Evolutionary conservation across 2,329 filamentous ascomycete genomes (phyloP).

Genomic region (Aspergillus sclerotialis): DNA sequence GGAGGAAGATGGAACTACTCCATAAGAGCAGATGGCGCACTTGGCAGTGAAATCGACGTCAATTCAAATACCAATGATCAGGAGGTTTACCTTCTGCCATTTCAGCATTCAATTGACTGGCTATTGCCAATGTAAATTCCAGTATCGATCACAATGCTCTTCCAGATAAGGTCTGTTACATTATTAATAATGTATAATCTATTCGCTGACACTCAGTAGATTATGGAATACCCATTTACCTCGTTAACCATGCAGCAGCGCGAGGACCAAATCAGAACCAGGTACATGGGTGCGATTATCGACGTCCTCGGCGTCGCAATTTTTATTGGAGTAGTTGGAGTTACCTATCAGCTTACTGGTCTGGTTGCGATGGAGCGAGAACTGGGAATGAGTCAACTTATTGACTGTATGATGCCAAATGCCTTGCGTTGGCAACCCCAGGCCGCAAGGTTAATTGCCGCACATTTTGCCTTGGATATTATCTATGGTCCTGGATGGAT

Average conservation of each 20-base stretch:
- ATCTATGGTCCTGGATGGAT: slow-evolving; percentile 81
- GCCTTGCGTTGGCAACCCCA: slow-evolving; percentile 68
- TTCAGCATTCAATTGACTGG: slow-evolving; percentile 71
- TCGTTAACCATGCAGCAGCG: slow-evolving; percentile 62
- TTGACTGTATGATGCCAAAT: slow-evolving; percentile 88
- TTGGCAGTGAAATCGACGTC: slow-evolving; percentile 60
- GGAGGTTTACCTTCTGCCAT: slow-evolving; percentile 69
- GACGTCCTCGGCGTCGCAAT: slow-evolving; percentile 72
- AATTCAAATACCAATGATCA: slow-evolving; percentile 62
- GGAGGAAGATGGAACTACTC: slow-evolving; percentile 78
- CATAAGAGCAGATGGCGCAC: slow-evolving; percentile 64
- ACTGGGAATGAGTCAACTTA: slow-evolving; percentile 75
- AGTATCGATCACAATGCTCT: slow-evolving; percentile 34
- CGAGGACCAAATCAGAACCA: slow-evolving; percentile 55
- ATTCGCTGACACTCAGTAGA: slow-evolving; percentile 10
- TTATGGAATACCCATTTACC: slow-evolving; percentile 70
- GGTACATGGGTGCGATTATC: slow-evolving; percentile 68
- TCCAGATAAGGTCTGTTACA: slow-evolving; percentile 25
- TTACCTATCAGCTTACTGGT: slow-evolving; percentile 81
- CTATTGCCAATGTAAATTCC: slow-evolving; percentile 56
- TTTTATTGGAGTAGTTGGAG: slow-evolving; percentile 69
- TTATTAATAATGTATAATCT: neutral
- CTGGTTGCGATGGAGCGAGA: slow-evolving; percentile 81
- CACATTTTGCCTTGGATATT: slow-evolving; percentile 72
- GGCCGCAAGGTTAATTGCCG: slow-evolving; percentile 67